Evolutionary conservation across 805 yeast genomes (phyloP).

Genomic region (Suhomyces emberorum): DNA sequence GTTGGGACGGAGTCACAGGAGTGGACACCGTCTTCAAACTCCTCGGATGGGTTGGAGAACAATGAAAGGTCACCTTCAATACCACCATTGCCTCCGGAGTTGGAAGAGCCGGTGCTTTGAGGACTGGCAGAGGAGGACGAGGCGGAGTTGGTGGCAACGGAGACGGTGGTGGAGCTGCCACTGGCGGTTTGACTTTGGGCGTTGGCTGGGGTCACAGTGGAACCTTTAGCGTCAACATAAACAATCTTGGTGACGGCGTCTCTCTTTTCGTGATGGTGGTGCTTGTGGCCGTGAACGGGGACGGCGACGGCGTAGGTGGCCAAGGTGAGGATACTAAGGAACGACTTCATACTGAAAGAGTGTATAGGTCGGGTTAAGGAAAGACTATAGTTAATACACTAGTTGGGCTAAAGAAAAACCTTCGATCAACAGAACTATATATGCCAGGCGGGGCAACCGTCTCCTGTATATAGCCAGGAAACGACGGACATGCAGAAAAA

Average conservation of each 20-base stretch:
- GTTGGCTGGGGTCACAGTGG: slow-evolving; percentile 12
- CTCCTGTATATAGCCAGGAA: no score
- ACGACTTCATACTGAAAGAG: slow-evolving; percentile 24
- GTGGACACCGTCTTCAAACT: slow-evolving; percentile 68
- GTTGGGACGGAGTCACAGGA: slow-evolving; percentile 68
- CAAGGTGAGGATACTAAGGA: slow-evolving; percentile 23
- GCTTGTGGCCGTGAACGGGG: slow-evolving; percentile 34
- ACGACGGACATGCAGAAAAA: no score
- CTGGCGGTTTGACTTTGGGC: slow-evolving; percentile 5
- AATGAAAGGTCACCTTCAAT: slow-evolving; percentile 51
- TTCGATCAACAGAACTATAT: no score
- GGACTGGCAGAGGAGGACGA: neutral
- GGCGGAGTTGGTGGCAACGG: slow-evolving; percentile 6
- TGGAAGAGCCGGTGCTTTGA: slow-evolving; percentile 13
- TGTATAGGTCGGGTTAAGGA: slow-evolving; percentile 4
- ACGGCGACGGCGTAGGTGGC: slow-evolving; percentile 30
- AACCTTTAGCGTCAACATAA: slow-evolving; percentile 30
- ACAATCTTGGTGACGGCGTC: slow-evolving; percentile 38
- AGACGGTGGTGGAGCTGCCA: slow-evolving; percentile 4
- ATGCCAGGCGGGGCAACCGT: no score
- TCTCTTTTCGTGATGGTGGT: slow-evolving; percentile 38
- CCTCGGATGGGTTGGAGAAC: slow-evolving; percentile 46
- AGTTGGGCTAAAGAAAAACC: no score
- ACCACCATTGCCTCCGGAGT: slow-evolving; percentile 26
- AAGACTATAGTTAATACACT: slow-evolving; percentile 24